Evolutionary conservation across 2,329 filamentous ascomycete species (phyloP).

Genomic region (Fusarium chaquense): DNA sequence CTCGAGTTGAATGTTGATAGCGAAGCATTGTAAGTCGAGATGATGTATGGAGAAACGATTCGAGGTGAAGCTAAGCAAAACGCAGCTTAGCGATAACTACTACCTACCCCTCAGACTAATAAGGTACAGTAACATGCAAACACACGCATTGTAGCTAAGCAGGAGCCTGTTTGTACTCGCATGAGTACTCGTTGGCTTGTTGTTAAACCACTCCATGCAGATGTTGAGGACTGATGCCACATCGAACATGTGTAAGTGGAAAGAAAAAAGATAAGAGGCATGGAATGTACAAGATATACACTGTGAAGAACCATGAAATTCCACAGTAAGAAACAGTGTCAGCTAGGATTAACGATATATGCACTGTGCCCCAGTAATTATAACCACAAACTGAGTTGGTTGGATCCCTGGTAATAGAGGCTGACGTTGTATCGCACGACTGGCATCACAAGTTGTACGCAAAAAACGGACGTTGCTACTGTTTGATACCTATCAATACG

Average conservation of each 20-base stretch:
- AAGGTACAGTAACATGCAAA: neutral
- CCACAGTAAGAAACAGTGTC: neutral
- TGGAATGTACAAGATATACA: neutral
- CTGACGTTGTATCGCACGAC: constrained; percentile 33
- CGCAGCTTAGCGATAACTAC: neutral
- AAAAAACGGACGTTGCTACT: constrained; percentile 15
- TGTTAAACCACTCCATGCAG: neutral
- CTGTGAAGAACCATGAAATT: neutral
- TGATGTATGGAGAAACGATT: neutral
- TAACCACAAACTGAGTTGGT: constrained; percentile 17
- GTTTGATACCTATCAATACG: constrained; percentile 22
- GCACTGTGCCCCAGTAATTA: constrained; percentile 40
- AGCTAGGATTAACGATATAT: fast-evolving
- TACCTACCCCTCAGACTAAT: neutral
- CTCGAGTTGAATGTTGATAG: neutral
- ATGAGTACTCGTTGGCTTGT: neutral
- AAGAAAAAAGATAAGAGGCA: neutral
- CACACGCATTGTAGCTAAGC: neutral
- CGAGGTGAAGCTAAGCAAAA: neutral
- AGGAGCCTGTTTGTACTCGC: neutral
- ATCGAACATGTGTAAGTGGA: neutral
- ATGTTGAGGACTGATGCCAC: neutral
- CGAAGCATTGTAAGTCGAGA: neutral
- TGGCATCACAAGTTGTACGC: constrained; percentile 29
- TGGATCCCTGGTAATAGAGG: constrained; percentile 20